Base-by-base conservation (phyloP, 306 rosid genomes). In the Lotus japonicus region DNA sequence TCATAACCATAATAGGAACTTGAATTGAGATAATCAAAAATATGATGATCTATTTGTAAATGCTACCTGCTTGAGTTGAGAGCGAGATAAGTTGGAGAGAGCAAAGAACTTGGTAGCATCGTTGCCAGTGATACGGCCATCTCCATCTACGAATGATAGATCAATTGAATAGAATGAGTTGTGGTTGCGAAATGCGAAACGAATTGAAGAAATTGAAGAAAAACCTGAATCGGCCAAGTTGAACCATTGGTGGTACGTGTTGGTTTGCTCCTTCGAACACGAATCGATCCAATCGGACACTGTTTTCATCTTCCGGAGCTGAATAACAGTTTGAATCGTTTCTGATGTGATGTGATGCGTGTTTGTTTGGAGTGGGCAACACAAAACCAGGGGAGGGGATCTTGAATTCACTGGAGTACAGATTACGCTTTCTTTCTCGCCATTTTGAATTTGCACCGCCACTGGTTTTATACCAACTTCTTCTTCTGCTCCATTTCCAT, bases 91-190 rank as follows among this genome's bases (percentile, higher is more conserved):
- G 63, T 82, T 87, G 50, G 98, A 90, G 84, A 88, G 83, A 50
- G 96, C 86, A 60, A 94, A 88, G 85, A 94, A 90, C 66, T 88
- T 89, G 4, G 80, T 82, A 42, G 97, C 98, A 66, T 94, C 95
- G 19, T 74, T 85, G 11, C 97, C 96, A 26, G 88, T 83, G 62
- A 94, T 54, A 18, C 90, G 97, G 0, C 90, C 92, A 83, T 94
- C 96, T 17, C 88, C 84, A 70, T 94, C 96, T 92, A 66, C 36
- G 8, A 31, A 31, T 1, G 1, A 31, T 5, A 1, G 36, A 55
- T 61, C 45, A 64, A 52, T 36, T 17, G 11, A 38, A 7, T 26
- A 42, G 15, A 31, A 36, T 5, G 14, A 21, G 26, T 21, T 21
- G 1, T 21, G 26, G 26, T 21, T 21, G 26, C n/a, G 3, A 21